Conservation (phyloP, 164 flowering plant species). For the Umbilicus rupestris region DNA sequence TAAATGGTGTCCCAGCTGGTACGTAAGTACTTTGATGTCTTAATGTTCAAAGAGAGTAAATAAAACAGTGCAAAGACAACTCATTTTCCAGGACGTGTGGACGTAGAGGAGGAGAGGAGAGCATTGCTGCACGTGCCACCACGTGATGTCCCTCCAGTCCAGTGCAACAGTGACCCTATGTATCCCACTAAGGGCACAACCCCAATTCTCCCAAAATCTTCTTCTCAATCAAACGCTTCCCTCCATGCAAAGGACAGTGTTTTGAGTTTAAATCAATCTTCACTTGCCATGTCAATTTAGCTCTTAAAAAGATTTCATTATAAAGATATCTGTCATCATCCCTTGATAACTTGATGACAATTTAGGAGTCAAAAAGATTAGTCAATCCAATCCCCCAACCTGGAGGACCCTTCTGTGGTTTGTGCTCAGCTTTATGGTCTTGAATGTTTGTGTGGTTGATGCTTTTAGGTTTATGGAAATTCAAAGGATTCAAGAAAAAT, state of each 20-base stretch:
- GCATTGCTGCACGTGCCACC: not conserved
- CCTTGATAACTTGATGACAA: not conserved
- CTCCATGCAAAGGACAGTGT: not conserved
- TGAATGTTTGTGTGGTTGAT: not conserved
- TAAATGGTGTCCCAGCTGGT: not conserved
- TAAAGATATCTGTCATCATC: no score
- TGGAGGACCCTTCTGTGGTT: not conserved
- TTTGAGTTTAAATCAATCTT: not conserved
- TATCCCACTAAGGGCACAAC: constrained; percentile 2
- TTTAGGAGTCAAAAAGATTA: not conserved
- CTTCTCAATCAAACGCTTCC: not conserved
- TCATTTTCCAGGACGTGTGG: constrained; percentile 1
- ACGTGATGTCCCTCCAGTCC: not conserved
- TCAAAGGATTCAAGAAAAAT: no score
- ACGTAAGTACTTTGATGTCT: not conserved
- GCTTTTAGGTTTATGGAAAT: no score
- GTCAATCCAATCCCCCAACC: not conserved
- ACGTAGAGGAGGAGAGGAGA: not conserved
- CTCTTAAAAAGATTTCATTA: no score
- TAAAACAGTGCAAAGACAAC: not conserved
- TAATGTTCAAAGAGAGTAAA: not conserved
- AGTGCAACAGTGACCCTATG: constrained; percentile 5
- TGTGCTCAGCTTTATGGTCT: not conserved
- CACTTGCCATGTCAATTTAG: no score
- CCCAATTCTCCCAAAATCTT: not conserved